Evolutionary conservation across 805 yeast species (phyloP).

Genomic region (Metschnikowia lachancei): DNA sequence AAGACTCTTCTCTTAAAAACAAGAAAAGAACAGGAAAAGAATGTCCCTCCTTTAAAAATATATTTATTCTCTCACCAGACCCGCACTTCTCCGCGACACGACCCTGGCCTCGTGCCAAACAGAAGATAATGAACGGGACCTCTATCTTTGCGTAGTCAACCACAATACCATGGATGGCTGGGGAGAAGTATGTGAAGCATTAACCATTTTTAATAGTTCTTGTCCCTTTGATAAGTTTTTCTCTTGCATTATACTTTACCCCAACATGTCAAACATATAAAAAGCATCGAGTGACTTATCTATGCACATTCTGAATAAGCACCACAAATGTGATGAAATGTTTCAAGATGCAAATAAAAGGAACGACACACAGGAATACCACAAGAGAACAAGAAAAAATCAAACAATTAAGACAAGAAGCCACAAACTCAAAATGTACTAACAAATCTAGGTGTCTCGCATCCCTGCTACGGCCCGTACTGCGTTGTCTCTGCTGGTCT

Average conservation of each 20-base stretch:
- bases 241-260: too few species aligned
- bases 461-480: conserved; percentile 22
- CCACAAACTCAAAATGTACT: conserved; percentile 7
- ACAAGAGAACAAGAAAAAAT: too few species aligned
- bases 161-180: conserved; percentile 46
- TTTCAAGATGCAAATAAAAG: too few species aligned
- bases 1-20: too few species aligned
- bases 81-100: conserved; percentile 8
- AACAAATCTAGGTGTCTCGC: conserved; percentile 30
- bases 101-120: conserved; percentile 1
- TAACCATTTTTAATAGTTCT: not conserved
- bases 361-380: too few species aligned
- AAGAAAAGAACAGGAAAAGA: too few species aligned
- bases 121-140: not conserved
- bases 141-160: conserved; percentile 6
- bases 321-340: too few species aligned
- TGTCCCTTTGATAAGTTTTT: not conserved
- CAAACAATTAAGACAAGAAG: not conserved
- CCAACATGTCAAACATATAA: too few species aligned
- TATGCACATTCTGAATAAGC: too few species aligned
- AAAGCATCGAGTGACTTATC: too few species aligned
- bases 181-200: conserved; percentile 42
- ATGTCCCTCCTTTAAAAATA: not conserved
- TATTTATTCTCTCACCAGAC: not conserved
- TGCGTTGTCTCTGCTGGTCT: conserved; percentile 7